These are phyloP conservation scores for Penstemon newberryi DNA, from an alignment of 257 asterid genomes.

Conservation along the genomic window DNA sequence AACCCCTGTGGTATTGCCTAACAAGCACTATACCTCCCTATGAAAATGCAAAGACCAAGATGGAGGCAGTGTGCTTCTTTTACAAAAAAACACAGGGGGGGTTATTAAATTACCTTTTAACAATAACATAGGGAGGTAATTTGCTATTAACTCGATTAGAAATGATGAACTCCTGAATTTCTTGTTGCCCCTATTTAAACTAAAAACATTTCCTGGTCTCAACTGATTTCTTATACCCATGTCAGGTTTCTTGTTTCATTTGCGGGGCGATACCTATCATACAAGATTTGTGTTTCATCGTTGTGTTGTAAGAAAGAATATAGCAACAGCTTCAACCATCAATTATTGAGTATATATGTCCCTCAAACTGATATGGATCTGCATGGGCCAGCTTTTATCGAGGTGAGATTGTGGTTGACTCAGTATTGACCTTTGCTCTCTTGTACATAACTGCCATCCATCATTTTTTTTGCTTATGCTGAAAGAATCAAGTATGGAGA, in stretches of 20 bases:
- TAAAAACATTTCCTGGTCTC: no score
- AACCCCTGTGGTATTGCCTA: no score
- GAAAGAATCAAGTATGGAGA: neutral
- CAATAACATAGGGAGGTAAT: no score
- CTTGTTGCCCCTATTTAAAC: no score
- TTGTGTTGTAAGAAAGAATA: constrained; percentile 42
- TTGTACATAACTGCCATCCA: neutral
- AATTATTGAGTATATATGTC: constrained; percentile 60
- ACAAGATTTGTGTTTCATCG: constrained; percentile 49
- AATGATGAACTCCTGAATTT: no score
- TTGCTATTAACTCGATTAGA: no score
- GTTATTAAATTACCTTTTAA: no score
- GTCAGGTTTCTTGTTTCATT: constrained; percentile 83
- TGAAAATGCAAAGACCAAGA: no score
- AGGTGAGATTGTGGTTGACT: constrained; percentile 44
- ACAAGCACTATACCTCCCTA: no score
- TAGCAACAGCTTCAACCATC: constrained; percentile 50
- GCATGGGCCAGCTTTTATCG: constrained; percentile 87
- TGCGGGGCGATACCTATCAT: constrained; percentile 69
- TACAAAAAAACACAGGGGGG: no score
- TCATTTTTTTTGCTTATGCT: neutral
- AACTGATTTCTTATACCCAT: constrained; percentile 14
- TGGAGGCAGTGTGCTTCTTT: no score
- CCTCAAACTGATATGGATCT: constrained; percentile 54
- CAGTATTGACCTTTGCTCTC: constrained; percentile 9